Base-by-base conservation (phyloP, 106 monocot genomes). In the Xerophyta viscosa region DNA sequence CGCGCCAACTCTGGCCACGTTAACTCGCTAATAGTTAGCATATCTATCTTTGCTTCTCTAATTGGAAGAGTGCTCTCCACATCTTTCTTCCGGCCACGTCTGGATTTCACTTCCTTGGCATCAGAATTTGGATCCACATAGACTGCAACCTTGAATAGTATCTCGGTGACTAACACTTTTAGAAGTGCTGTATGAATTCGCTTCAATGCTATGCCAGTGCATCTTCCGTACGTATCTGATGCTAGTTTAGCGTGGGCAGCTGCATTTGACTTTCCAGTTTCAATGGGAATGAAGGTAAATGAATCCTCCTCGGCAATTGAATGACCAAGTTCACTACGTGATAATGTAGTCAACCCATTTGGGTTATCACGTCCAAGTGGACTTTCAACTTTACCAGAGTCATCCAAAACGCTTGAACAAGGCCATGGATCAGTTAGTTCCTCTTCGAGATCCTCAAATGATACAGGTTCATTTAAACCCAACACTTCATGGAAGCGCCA, bases 1-100 rank as follows among this genome's bases (percentile, higher is more conserved):
- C 90, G 59, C 41, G 86, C 86, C 60, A 98, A 72, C 46, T 98
- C 98, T 14, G 98, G 98, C 98, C 98, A 98, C 46, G 98, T 90
- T 63, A 98, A 46, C 17, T 76, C 79, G 69, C 86, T 98, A 50
- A 77, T n/a, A 64, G 76, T 62, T 41, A 77, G 72, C 27, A 80
- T 64, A 41, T 86, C 77, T 41, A 71, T 56, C 58, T 82, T 90
- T 30, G 58, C 8, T 31, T 79, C 84, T 63, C 84, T 96, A 22
- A 62, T 48, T 48, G 66, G 48, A 47, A 51, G 30, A 19, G 65
- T 39, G 37, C 21, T 76, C 1, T 90, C 90, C 19, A 46, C 41
- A 29, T 90, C 98, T 49, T 75, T 90, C 64, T 69, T 90, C 60
- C 86, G 79, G 50, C 98, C 90, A 44, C 98, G 78, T 52, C 78